A percentile compares a stretch with the other conserved stretches of the same genome.
phyloP scores from a whole-genome alignment of 768 basidiomycete species.

The Suillus sp. region DNA sequence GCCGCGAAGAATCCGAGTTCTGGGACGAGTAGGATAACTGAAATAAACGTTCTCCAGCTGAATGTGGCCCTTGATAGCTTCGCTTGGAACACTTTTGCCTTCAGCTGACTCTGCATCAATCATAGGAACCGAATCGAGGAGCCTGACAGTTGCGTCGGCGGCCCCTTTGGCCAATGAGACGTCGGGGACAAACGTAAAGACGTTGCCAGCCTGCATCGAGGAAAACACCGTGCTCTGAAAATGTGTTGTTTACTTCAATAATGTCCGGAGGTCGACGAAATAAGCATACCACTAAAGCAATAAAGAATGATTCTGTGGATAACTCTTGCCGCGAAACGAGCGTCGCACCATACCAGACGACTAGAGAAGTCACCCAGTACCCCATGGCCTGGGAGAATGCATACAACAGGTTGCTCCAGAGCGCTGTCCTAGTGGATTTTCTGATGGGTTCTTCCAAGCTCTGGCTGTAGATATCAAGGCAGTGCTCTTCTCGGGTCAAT shows the following conservation, averaged over 20 bases:
- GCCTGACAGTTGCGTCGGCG: constrained; percentile 69
- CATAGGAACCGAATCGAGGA: constrained; percentile 73
- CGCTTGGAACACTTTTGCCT: constrained; percentile 53
- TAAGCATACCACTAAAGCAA: constrained; percentile 70
- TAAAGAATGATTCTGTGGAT: constrained; percentile 71
- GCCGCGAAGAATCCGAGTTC: constrained; percentile 79
- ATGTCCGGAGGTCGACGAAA: neutral
- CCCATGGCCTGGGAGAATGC: constrained; percentile 71
- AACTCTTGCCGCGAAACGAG: constrained; percentile 60
- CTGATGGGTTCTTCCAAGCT: constrained; percentile 73
- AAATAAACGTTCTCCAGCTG: constrained; percentile 82
- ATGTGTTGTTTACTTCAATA: neutral
- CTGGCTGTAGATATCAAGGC: constrained; percentile 60
- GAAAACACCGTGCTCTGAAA: constrained; percentile 69
- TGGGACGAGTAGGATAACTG: constrained; percentile 86
- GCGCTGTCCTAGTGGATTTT: constrained; percentile 60
- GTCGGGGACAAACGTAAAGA: constrained; percentile 86
- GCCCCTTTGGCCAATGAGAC: constrained; percentile 82
- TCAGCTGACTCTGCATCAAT: constrained; percentile 78
- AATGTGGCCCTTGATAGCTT: constrained; percentile 59
- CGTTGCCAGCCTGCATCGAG: constrained; percentile 84
- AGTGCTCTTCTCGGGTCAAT: constrained; percentile 85
- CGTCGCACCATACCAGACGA: constrained; percentile 75
- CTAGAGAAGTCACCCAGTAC: constrained; percentile 82
- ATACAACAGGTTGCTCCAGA: constrained; percentile 68